phyloP scores from a whole-genome alignment of 805 yeast species.

The Saccharomycopsis fibuligera region DNA sequence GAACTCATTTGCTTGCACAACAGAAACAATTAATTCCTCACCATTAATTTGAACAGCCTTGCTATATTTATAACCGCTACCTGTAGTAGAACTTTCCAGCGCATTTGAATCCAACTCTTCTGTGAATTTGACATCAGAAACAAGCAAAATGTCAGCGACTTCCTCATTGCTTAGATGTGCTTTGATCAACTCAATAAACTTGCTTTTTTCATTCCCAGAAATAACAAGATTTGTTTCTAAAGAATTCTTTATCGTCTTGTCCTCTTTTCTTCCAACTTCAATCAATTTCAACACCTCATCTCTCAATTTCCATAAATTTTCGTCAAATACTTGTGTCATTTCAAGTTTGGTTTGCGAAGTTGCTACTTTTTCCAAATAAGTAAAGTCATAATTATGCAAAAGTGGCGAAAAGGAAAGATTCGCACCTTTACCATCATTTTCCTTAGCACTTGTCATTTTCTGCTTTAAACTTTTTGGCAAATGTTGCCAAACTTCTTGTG shows the following conservation, averaged over 20 bases:
- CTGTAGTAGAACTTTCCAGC: neutral
- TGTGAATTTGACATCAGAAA: conserved; percentile 50
- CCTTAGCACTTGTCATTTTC: too few species aligned
- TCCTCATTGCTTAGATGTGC: conserved; percentile 31
- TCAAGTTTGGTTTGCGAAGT: conserved; percentile 25
- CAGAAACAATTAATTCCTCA: conserved; percentile 27
- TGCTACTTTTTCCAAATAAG: conserved; percentile 31
- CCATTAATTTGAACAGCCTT: conserved; percentile 29
- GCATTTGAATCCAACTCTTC: too few species aligned
- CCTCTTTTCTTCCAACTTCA: conserved; percentile 51
- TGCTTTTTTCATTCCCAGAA: conserved; percentile 16
- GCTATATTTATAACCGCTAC: conserved; percentile 26
- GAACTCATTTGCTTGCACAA: conserved; percentile 39
- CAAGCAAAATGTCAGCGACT: conserved; percentile 53
- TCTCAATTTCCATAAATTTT: conserved; percentile 40
- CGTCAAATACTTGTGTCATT: conserved; percentile 39
- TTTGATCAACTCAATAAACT: neutral
- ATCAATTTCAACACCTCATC: conserved; percentile 43
- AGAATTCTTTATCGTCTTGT: conserved; percentile 46
- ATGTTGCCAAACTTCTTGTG: conserved; percentile 84
- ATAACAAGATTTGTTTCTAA: conserved; percentile 47
- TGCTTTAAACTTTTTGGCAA: conserved; percentile 28
- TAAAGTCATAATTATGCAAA: conserved; percentile 7
- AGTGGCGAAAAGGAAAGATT: conserved; percentile 20
- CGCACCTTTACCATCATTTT: neutral